Conservation (phyloP, 352 stramenopile species). For the Pythium brassicae region DNA sequence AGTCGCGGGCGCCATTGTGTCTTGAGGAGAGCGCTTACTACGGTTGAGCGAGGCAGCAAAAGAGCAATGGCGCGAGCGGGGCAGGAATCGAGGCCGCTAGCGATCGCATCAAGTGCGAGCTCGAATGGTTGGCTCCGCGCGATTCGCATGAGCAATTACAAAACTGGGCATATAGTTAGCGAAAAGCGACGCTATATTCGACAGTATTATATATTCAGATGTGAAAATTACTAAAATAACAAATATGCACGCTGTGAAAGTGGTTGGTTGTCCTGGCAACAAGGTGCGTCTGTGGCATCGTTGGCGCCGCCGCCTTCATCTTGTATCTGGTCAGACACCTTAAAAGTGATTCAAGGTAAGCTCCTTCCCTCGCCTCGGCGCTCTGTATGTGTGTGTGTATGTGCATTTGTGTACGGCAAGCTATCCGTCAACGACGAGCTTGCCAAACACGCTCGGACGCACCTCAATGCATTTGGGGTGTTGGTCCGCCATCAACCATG, state of each 20-base stretch:
- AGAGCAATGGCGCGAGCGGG: conserved; percentile 11
- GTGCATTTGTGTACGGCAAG: not conserved
- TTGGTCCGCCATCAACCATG: not conserved
- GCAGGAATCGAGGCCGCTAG: too few relatives aligned
- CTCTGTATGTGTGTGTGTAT: conserved; percentile 6
- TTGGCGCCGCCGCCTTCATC: conserved; percentile 37
- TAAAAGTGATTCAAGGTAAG: conserved; percentile 91
- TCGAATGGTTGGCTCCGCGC: too few relatives aligned
- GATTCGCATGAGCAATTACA: not conserved
- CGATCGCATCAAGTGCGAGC: not conserved
- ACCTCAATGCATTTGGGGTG: not conserved
- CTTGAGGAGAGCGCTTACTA: conserved; percentile 22
- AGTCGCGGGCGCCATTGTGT: conserved; percentile 45
- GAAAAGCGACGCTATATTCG: too few relatives aligned
- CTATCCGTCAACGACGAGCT: too few relatives aligned
- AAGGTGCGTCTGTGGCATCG: not conserved
- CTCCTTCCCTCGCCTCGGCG: not conserved
- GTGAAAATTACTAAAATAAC: not conserved
- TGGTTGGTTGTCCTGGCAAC: conserved; percentile 31
- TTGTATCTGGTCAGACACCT: conserved; percentile 91
- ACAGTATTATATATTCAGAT: not conserved
- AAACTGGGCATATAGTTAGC: too few relatives aligned
- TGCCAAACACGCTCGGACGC: too few relatives aligned
- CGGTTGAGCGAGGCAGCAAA: conserved; percentile 24
- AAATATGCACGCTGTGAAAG: not conserved